Conservation (phyloP, 495 filamentous ascomycete genomes). For the Aspergillus carlsbadensis region DNA sequence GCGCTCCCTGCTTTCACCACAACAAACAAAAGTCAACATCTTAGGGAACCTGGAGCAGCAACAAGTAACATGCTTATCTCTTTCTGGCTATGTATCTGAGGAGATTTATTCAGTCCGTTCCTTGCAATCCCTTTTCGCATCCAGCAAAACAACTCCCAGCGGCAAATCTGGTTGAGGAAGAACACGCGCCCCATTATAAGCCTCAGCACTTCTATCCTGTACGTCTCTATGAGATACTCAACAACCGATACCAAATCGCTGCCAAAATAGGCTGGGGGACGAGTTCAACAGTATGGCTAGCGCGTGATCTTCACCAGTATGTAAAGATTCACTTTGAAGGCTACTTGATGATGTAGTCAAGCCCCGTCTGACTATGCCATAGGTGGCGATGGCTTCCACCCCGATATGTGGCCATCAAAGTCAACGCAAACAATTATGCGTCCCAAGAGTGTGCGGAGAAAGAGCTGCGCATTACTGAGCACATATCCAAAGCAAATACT, state of each 20-base stretch:
- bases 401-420: slow-evolving; percentile 29
- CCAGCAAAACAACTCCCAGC: slow-evolving; percentile 15
- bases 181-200: slow-evolving; percentile 32
- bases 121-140: slow-evolving; percentile 12
- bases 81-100: slow-evolving; percentile 16
- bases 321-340: slow-evolving; percentile 15
- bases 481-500: slow-evolving; percentile 17
- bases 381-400: slow-evolving; percentile 28
- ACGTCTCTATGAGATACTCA: slow-evolving; percentile 37
- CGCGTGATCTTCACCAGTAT: slow-evolving; percentile 37
- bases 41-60: slow-evolving; percentile 12
- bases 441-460: slow-evolving; percentile 22
- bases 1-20: slow-evolving; percentile 13
- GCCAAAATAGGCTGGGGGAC: slow-evolving; percentile 48
- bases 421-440: slow-evolving; percentile 22
- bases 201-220: slow-evolving; percentile 42
- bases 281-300: slow-evolving; percentile 48
- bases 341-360: slow-evolving; percentile 13
- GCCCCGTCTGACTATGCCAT: slow-evolving; percentile 10
- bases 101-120: slow-evolving; percentile 17
- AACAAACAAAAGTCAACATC: slow-evolving; percentile 9
- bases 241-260: slow-evolving; percentile 37
- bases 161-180: slow-evolving; percentile 18
- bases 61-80: slow-evolving; percentile 6
- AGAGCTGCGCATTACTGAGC: slow-evolving; percentile 26